Conservation (phyloP, 1,284 basidiomycete species). For the Austroboletus niveus region DNA sequence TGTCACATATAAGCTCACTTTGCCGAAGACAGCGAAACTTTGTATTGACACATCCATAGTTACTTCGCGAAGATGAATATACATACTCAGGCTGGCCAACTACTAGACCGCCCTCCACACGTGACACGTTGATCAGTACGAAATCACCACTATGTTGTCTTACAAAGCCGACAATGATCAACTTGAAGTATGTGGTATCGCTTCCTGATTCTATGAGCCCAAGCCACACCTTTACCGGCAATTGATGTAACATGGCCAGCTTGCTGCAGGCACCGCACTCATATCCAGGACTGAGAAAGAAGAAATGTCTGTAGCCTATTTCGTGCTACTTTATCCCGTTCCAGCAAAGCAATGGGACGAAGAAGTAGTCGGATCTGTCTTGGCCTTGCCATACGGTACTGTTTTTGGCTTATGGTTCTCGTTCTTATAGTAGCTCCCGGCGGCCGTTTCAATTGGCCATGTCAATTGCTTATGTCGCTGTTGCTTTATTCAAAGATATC, state of each 20-base stretch:
- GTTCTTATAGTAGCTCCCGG: neutral
- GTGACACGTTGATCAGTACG: conserved; percentile 53
- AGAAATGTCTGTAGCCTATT: conserved; percentile 72
- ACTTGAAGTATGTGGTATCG: conserved; percentile 67
- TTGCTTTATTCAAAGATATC: too few species aligned
- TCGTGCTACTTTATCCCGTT: conserved; percentile 71
- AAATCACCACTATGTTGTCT: conserved; percentile 16
- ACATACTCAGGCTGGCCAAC: conserved; percentile 46
- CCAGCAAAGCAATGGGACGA: conserved; percentile 77
- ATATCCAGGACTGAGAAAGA: conserved; percentile 73
- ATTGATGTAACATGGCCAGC: conserved; percentile 68
- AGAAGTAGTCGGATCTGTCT: conserved; percentile 75
- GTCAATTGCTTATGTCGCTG: too few species aligned
- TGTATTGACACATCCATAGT: conserved; percentile 36
- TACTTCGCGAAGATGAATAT: conserved; percentile 77
- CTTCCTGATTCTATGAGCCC: conserved; percentile 67
- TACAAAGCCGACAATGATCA: conserved; percentile 4
- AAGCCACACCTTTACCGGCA: conserved; percentile 65
- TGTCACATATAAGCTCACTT: conserved; percentile 66
- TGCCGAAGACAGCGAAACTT: neutral
- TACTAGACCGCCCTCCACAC: conserved; percentile 77
- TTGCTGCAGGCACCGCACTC: conserved; percentile 69
- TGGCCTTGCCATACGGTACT: conserved; percentile 71
- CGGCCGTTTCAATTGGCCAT: too few species aligned
- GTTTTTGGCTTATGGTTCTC: conserved; percentile 1